These are phyloP conservation scores for Mucor saturninus DNA, from an alignment of 371 early-diverging fungal species.

Conservation along the genomic window DNA sequence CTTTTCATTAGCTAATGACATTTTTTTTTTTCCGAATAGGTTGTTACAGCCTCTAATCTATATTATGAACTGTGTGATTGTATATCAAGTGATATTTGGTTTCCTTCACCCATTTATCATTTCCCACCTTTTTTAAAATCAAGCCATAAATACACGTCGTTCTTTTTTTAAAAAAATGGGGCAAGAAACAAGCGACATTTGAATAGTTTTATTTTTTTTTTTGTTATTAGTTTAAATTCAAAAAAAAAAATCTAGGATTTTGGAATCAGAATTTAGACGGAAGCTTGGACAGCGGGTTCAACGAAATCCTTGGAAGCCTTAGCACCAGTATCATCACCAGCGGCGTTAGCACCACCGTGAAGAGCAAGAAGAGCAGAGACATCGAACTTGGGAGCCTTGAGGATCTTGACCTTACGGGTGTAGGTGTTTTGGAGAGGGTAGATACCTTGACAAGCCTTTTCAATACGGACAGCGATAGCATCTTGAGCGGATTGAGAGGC, in stretches of 20 bases:
- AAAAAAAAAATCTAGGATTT: slow-evolving; percentile 7
- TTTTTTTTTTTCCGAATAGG: neutral
- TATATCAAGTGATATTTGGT: slow-evolving; percentile 25
- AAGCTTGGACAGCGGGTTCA: slow-evolving; percentile 78
- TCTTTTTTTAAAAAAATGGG: slow-evolving; percentile 6
- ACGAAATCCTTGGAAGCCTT: slow-evolving; percentile 79
- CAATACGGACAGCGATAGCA: slow-evolving; percentile 94
- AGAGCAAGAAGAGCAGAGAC: slow-evolving; percentile 95
- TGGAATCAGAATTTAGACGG: slow-evolving; percentile 60
- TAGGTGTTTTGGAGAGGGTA: slow-evolving; percentile 98
- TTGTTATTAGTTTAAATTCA: slow-evolving; percentile 5
- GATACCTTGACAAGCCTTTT: slow-evolving; percentile 95
- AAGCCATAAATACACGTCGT: neutral
- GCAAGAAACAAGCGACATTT: slow-evolving; percentile 15
- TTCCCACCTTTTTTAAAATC: slow-evolving; percentile 1
- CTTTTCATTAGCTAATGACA: neutral
- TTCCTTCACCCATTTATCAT: slow-evolving; percentile 21
- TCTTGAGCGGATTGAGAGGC: slow-evolving; percentile 61
- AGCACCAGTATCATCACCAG: slow-evolving; percentile 75
- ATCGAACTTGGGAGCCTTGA: slow-evolving; percentile 96
- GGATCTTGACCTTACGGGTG: slow-evolving; percentile 98
- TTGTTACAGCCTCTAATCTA: slow-evolving; percentile 5
- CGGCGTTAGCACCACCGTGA: slow-evolving; percentile 82
- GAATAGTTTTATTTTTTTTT: neutral
- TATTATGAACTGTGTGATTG: slow-evolving; percentile 9